Evolutionary conservation across 73 alveolate genomes (phyloP).

Genomic region (Paraurostyla sp.): DNA sequence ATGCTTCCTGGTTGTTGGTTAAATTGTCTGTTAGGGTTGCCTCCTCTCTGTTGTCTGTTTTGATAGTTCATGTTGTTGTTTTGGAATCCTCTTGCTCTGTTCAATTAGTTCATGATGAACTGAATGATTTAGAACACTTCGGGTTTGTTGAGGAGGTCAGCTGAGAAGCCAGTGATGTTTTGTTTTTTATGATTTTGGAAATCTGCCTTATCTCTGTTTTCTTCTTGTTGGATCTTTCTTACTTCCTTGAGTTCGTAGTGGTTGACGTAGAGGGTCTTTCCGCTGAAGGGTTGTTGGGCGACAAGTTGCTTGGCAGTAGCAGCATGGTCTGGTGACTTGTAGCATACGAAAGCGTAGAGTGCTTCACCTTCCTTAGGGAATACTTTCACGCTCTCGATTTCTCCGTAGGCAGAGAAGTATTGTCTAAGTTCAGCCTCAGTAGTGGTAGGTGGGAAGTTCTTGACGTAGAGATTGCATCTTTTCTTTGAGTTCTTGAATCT

Average conservation of each 20-base stretch:
- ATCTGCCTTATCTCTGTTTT: conserved; percentile 63
- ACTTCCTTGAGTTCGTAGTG: conserved; percentile 65
- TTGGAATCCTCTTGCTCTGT: not conserved
- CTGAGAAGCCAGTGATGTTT: conserved; percentile 35
- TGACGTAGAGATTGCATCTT: conserved; percentile 89
- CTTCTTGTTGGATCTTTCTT: conserved; percentile 65
- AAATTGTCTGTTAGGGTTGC: conserved; percentile 19
- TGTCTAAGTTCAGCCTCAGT: conserved; percentile 83
- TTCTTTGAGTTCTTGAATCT: conserved; percentile 61
- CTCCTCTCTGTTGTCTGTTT: not conserved
- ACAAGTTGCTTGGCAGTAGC: conserved; percentile 70
- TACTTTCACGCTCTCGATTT: conserved; percentile 84
- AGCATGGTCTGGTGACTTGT: conserved; percentile 88
- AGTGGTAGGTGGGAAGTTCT: conserved; percentile 86
- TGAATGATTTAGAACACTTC: conserved; percentile 22
- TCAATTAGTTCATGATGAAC: not conserved
- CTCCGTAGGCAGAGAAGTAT: conserved; percentile 85
- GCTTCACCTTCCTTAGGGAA: conserved; percentile 75
- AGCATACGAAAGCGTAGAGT: conserved; percentile 93
- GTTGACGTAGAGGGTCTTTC: conserved; percentile 65
- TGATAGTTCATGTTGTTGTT: not conserved
- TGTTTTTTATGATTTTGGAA: conserved; percentile 45
- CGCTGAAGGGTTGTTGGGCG: conserved; percentile 24
- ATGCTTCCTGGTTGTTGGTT: not conserved
- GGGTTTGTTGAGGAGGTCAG: conserved; percentile 39